phyloP scores from a whole-genome alignment of 306 rosid species.

The Sindora glabra region DNA sequence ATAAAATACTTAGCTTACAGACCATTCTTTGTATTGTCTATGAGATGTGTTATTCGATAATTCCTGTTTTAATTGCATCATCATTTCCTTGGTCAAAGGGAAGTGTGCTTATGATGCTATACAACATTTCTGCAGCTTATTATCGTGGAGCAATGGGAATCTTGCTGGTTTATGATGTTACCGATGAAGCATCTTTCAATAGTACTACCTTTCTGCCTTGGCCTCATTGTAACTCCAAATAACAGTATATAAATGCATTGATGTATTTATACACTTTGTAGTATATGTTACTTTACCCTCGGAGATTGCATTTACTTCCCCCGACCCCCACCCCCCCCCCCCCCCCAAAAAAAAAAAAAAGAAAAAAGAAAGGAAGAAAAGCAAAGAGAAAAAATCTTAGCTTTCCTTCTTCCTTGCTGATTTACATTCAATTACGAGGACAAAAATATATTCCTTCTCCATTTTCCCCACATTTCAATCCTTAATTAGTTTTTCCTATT shows the following conservation, averaged over 20 bases:
- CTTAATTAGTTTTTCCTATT: conserved; percentile 7
- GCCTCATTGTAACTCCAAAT: conserved; percentile 12
- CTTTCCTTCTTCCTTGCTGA: not conserved
- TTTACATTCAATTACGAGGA: not conserved
- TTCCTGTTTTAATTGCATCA: not conserved
- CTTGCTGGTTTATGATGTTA: conserved; percentile 78
- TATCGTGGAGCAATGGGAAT: conserved; percentile 92
- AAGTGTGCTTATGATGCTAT: conserved; percentile 7
- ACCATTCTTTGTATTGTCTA: not conserved
- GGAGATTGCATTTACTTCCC: too few relatives aligned
- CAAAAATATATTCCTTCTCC: not conserved
- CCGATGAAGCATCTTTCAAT: conserved; percentile 78
- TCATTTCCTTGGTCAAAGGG: not conserved
- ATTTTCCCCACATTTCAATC: conserved; percentile 1
- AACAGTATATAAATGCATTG: conserved; percentile 9
- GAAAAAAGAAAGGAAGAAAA: too few relatives aligned
- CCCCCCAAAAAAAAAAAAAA: too few relatives aligned
- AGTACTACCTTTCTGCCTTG: conserved; percentile 38
- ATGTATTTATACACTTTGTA: not conserved
- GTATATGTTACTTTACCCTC: too few relatives aligned
- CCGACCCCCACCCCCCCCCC: too few relatives aligned
- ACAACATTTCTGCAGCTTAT: conserved; percentile 54
- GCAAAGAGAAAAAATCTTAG: too few relatives aligned
- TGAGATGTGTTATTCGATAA: not conserved
- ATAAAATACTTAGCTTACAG: not conserved